phyloP scores from a whole-genome alignment of 2,329 filamentous ascomycete species.

The Fusarium vanettenii region DNA sequence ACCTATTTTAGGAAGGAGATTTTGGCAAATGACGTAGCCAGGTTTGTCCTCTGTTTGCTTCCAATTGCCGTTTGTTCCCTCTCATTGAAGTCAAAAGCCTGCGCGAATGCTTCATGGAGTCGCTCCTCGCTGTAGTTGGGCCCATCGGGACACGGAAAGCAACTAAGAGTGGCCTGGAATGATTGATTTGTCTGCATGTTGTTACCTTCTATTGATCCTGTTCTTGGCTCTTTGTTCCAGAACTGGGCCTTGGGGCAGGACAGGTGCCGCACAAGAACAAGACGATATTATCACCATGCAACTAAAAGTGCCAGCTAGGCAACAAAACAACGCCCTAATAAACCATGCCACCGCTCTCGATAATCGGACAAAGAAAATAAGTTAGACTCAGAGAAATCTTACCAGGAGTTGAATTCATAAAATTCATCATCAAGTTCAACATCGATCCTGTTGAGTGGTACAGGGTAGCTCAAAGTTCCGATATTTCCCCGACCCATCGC shows the following conservation, averaged over 20 bases:
- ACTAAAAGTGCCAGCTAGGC: background rate
- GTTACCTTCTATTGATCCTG: too few species aligned
- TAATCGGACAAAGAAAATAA: background rate
- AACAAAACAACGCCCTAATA: background rate
- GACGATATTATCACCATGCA: background rate
- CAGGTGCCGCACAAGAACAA: too few species aligned
- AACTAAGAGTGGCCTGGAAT: too few species aligned
- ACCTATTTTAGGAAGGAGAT: background rate
- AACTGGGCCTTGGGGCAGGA: too few species aligned
- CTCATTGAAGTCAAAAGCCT: too few species aligned
- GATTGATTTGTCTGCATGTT: too few species aligned
- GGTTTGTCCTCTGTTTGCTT: too few species aligned
- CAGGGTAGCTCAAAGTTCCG: slow-evolving; percentile 24
- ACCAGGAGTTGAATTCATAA: background rate
- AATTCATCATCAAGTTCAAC: background rate
- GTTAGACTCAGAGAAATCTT: background rate
- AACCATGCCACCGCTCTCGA: background rate
- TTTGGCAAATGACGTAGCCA: too few species aligned
- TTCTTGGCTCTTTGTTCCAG: background rate
- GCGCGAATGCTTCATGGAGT: too few species aligned
- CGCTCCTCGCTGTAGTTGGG: too few species aligned
- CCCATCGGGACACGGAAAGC: too few species aligned
- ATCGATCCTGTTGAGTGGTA: background rate
- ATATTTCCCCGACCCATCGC: slow-evolving; percentile 18
- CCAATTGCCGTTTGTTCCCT: too few species aligned